Percentiles rank a stretch among this genome's conserved stretches.
phyloP scores from a whole-genome alignment of 2,329 filamentous ascomycete genomes.

The Blumeria hordei region DNA sequence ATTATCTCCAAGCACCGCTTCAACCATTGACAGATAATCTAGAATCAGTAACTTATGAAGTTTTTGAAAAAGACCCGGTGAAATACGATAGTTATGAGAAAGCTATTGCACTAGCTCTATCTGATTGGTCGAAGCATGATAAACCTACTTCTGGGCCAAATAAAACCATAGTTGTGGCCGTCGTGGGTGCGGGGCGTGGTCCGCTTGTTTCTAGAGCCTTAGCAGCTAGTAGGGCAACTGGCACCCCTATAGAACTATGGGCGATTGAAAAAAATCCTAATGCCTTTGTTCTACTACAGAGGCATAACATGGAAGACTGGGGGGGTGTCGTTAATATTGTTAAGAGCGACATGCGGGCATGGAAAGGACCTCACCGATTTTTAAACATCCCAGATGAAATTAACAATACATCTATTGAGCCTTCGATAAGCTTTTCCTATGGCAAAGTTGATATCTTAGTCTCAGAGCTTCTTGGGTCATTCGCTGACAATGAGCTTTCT shows the following conservation, averaged over 20 bases:
- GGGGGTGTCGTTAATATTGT: constrained; percentile 58
- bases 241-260: constrained; percentile 64
- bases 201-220: constrained; percentile 76
- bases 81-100: constrained; percentile 93
- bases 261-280: constrained; percentile 97
- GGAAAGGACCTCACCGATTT: constrained; percentile 52
- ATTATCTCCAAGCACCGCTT: constrained; percentile 84
- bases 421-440: constrained; percentile 21
- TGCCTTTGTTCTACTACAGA: constrained; percentile 75
- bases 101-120: constrained; percentile 57
- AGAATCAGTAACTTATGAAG: constrained; percentile 92
- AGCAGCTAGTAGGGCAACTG: constrained; percentile 50
- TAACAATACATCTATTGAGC: constrained; percentile 14
- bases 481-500: constrained; percentile 89
- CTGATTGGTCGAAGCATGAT: constrained; percentile 48
- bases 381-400: constrained; percentile 16
- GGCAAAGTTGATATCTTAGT: constrained; percentile 74
- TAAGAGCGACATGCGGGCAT: constrained; percentile 91
- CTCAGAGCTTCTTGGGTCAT: constrained; percentile 82
- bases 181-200: constrained; percentile 80
- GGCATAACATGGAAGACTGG: constrained; percentile 72
- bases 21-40: constrained; percentile 91
- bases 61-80: constrained; percentile 93
- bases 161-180: constrained; percentile 60
- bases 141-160: constrained; percentile 51